phyloP scores from a whole-genome alignment of 2,329 filamentous ascomycete genomes.

The Neonectria magnoliae region DNA sequence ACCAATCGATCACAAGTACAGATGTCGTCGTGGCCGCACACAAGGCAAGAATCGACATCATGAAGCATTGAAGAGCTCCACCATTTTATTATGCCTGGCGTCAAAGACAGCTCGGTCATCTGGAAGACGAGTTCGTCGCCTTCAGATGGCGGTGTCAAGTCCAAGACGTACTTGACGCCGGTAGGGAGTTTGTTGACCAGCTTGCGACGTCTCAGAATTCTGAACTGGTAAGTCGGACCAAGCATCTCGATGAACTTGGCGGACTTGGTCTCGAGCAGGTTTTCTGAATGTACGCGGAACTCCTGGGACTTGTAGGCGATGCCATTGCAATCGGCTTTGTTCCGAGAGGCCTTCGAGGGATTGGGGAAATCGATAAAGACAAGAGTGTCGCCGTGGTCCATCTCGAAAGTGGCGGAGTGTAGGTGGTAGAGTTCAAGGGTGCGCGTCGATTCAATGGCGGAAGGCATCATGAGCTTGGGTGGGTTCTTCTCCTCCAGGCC shows the following conservation, averaged over 20 bases:
- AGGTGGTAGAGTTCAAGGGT: slow-evolving; percentile 42
- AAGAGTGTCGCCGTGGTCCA: slow-evolving; percentile 54
- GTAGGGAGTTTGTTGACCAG: slow-evolving; percentile 48
- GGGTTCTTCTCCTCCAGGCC: background rate
- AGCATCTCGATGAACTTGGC: slow-evolving; percentile 59
- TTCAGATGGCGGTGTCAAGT: slow-evolving; percentile 69
- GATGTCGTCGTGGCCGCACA: slow-evolving; percentile 55
- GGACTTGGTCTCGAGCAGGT: slow-evolving; percentile 58
- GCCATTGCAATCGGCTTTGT: slow-evolving; percentile 49
- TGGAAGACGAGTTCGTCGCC: slow-evolving; percentile 71
- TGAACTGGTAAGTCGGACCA: slow-evolving; percentile 53
- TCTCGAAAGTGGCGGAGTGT: slow-evolving; percentile 40
- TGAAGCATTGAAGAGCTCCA: slow-evolving; percentile 53
- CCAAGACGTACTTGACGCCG: slow-evolving; percentile 67
- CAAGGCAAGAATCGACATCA: slow-evolving; percentile 42
- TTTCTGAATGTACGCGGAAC: slow-evolving; percentile 58
- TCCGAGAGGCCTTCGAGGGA: slow-evolving; percentile 27
- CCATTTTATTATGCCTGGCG: slow-evolving; percentile 66
- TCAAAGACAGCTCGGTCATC: slow-evolving; percentile 67
- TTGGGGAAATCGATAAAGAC: slow-evolving; percentile 54
- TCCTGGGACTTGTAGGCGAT: slow-evolving; percentile 46
- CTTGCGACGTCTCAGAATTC: slow-evolving; percentile 50
- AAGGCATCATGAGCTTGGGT: slow-evolving; percentile 19
- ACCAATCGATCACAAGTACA: slow-evolving; percentile 44
- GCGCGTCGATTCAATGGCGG: slow-evolving; percentile 34